Evolutionary conservation across 2,329 filamentous ascomycete genomes (phyloP), one percentile per base, ranked within the genome.

Genomic region (Drechslerella coelobrocha): DNA sequence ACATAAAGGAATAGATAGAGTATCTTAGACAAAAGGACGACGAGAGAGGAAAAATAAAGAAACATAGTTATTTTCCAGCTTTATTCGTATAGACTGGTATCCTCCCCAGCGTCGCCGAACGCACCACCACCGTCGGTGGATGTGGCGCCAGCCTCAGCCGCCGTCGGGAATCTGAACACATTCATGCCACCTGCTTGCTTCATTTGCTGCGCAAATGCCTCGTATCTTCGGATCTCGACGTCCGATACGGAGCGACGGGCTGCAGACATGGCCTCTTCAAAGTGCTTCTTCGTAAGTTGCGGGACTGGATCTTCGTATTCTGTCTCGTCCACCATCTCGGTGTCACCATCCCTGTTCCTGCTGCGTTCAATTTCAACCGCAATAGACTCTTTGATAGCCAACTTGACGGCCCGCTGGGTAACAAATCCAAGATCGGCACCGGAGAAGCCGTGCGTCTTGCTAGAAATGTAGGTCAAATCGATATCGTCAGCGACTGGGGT

Each of bases 371-470:
- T 97, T 73, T 97, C 93, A 50, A 85, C 79, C 17, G 87, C 83
- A 77, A 99, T 99, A 27, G 93, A 88, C 83, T 99, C 89, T 86
- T 99, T 99, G 84, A 99, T 99, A 76, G 94, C 94, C 78, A 97
- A 88, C 88, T 99, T 99, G 84, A 96, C 94, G 59, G 94, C 94
- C 80, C 94, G 92, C 84, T 99, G 94, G 23, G 94, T 97, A 79
- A 99, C 92, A 84, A 97, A 99, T 73, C 94, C 94, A 79, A 99
- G 86, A 89, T 99, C 94, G 78, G 94, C 94, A 92, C 94, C 94
- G 63, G 94, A 97, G 87, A 97, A 99, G 73, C 94, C 94, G 82
- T 99, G 92, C 4, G 94, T 99, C 85, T 96, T 95, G 82, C 88
- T 89, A 60, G 94, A 93, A 78, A 99, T 97, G 84, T 87, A 97